Percentiles rank a stretch among this genome's conserved stretches.
These are phyloP conservation scores for Lipomyces yamanashiensis DNA, from an alignment of 805 yeast species.

Conservation along the genomic window DNA sequence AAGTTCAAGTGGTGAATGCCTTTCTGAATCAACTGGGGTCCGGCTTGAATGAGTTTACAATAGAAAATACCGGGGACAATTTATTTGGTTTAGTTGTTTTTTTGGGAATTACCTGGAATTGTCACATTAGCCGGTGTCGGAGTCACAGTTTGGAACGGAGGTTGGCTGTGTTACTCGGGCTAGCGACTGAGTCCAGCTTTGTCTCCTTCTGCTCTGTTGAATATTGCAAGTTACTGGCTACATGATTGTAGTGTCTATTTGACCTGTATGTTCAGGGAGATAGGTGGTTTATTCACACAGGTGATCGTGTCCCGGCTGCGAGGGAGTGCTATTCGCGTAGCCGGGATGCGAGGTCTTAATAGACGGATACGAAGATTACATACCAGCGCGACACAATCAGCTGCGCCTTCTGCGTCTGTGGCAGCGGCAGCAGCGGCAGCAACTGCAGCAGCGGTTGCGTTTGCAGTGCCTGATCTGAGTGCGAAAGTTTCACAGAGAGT, in stretches of 20 bases:
- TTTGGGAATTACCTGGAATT: no score
- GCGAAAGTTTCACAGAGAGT: constrained; percentile 7
- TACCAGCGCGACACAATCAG: neutral
- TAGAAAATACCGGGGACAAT: no score
- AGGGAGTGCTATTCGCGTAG: neutral
- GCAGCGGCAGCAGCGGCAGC: constrained; percentile 8
- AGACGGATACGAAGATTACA: neutral
- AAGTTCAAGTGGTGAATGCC: no score
- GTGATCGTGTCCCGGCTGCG: neutral
- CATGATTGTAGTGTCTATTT: neutral
- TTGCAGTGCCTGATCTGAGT: constrained; percentile 8
- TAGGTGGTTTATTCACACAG: neutral
- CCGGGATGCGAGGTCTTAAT: neutral
- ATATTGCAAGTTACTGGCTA: no score
- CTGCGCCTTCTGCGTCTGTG: neutral
- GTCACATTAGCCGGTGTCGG: no score
- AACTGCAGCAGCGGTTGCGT: constrained; percentile 4
- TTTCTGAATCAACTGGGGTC: no score
- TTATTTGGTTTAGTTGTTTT: no score
- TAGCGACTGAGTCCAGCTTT: no score
- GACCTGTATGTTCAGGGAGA: constrained; percentile 1
- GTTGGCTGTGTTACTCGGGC: no score
- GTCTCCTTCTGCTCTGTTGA: neutral
- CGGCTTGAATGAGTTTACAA: no score
- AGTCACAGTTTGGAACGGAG: no score